Evolutionary conservation across 208 protist species (phyloP), one percentile per base, ranked within the genome.

Genomic region (Leishmania braziliensis): DNA sequence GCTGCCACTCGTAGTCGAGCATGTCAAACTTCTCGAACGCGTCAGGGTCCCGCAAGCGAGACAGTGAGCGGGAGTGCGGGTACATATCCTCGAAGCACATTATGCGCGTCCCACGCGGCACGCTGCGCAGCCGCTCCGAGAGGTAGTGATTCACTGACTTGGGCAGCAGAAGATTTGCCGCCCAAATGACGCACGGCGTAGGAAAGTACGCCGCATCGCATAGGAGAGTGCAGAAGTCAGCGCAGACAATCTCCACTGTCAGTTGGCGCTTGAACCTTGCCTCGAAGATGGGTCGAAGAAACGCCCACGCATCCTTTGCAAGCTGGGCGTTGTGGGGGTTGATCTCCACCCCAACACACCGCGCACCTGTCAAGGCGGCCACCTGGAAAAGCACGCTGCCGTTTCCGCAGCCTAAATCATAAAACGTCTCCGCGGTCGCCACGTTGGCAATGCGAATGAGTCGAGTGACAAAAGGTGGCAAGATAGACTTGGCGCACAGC

Each of bases 361-460:
- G 85, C 26, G 85, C 87, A 4, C 94, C 94, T 16, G 94, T 97
- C 82, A 92, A 51, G 18, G 88, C 79, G 9, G 92, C 94, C 5
- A 97, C 91, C 71, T 97, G 92, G 82, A 97, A 95, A 33, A 97
- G 82, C n/a, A 97, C 94, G 75, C 92, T 96, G 48, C 94, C 94
- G 84, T 95, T 96, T 5, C 93, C 95, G 73, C 95, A 96, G 23
- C 92, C 92, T 63, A 95, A 84, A 77, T 98, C 93, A 63, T 93
- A 96, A 77, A 98, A 96, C 4, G 85, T 88, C n/a, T 95, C 91
- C 23, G 63, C 33, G 16, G 84, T 1, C 14, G 80, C 33, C 33
- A 95, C 78, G 4, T 82, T 78, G 2, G 90, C 82, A 14, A 94
- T 66, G 23, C 88, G 84, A 16, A 93, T 63, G 23, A 97, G 66